phyloP scores from a whole-genome alignment of 345 rosid genomes.

The Gynandropsis gynandra region DNA sequence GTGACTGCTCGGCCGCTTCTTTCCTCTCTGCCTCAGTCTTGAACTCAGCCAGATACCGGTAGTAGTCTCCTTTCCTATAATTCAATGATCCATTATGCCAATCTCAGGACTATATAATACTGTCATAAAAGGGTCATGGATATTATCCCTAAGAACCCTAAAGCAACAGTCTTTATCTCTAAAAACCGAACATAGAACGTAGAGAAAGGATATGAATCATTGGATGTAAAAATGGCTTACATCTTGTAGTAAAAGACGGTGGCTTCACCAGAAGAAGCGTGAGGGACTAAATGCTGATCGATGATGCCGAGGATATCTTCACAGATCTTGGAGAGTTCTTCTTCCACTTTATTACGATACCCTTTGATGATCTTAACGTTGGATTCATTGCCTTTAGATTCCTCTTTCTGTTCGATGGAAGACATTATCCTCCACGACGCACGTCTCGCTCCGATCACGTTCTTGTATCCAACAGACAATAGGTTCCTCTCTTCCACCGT shows the following conservation, averaged over 20 bases:
- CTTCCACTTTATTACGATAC: constrained; percentile 70
- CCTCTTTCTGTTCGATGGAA: constrained; percentile 85
- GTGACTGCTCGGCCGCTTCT: constrained; percentile 83
- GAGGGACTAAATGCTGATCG: constrained; percentile 58
- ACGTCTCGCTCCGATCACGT: constrained; percentile 82
- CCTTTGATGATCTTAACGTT: constrained; percentile 58
- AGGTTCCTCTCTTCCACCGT: constrained; percentile 82
- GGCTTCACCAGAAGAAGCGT: constrained; percentile 65
- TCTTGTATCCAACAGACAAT: constrained; percentile 73
- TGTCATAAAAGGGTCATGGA: too few relatives aligned
- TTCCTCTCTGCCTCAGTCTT: constrained; percentile 84
- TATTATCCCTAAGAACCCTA: too few relatives aligned
- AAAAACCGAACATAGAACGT: too few relatives aligned
- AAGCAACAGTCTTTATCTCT: too few relatives aligned
- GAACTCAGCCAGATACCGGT: constrained; percentile 91
- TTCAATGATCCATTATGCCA: too few relatives aligned
- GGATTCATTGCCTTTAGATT: constrained; percentile 60
- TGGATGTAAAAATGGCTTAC: too few relatives aligned
- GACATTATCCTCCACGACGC: constrained; percentile 99
- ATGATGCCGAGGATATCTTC: constrained; percentile 61
- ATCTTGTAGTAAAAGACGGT: constrained; percentile 91
- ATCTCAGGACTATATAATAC: too few relatives aligned
- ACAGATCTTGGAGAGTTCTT: constrained; percentile 65
- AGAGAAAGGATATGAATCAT: too few relatives aligned
- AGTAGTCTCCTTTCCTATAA: constrained; percentile 89